Evolutionary conservation across 148 eudicot genomes (phyloP), one percentile per base, ranked within the genome.

Genomic region (Chenopodium quinoa): DNA sequence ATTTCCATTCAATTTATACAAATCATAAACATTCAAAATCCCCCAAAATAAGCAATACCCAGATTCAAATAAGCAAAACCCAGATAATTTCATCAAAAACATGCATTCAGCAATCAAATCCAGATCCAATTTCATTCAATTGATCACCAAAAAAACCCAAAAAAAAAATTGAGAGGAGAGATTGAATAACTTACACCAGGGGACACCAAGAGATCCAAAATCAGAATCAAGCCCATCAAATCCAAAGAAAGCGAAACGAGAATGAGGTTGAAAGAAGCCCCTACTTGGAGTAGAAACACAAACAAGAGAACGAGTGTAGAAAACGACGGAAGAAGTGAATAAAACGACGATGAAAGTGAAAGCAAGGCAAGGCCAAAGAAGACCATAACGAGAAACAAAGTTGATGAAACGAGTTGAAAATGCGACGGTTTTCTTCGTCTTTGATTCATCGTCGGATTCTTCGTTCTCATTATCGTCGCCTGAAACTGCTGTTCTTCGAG

Each of bases 171-270:
- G 23, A 29, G 7, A 47, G 27, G 23, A 69, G 56, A 19, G 64
- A 32, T n/a, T 34, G 67, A 37, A 19, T 69, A 78, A 47, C 94
- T 88, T 92, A 93, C 97, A 93, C 94, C 95, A 93, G 64, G 97
- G 97, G 73, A 93, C 97, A 71, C 97, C 97, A 54, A 93, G 94
- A 37, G 92, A 88, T 84, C 97, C 97, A 69, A 91, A 93, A 66
- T 93, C 97, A 31, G 97, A 87, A 29, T 92, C 96, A 58, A 91
- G 89, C 1, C 84, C 89, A 50, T 92, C 93, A 47, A 90, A 87
- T 4, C 94, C 94, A 76, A 93, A 91, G 68, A 89, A 93, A 23
- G 86, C 84, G 80, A 89, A 77, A 1, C 96, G 90, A 11, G 97
- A 88, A 71, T 77, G 58, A 37, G 86, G 88, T 76, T 88, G 90